These are phyloP conservation scores for Rostrohypoxylon terebratum DNA, from an alignment of 495 filamentous ascomycete genomes.

Conservation along the genomic window DNA sequence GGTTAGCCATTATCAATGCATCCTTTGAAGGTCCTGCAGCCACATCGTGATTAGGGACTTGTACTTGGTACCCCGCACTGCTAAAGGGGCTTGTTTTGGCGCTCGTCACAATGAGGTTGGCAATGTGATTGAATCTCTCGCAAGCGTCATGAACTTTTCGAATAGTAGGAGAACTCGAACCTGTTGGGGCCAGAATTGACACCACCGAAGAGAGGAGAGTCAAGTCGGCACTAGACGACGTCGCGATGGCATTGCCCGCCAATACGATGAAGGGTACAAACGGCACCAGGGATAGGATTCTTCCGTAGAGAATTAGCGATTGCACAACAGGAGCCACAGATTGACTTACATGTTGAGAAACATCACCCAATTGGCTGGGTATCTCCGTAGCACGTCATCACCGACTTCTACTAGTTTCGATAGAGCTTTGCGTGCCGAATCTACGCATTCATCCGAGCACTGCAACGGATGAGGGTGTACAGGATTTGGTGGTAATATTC, in stretches of 20 bases:
- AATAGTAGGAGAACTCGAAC: conserved; percentile 9
- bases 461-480: conserved; percentile 40
- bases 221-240: conserved; percentile 61
- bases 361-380: conserved; percentile 17
- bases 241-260: conserved; percentile 73
- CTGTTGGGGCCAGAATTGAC: conserved; percentile 23
- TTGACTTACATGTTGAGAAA: conserved; percentile 39
- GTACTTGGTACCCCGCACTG: conserved; percentile 3
- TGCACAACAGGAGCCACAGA: neutral
- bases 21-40: neutral
- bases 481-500: conserved; percentile 63
- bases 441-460: conserved; percentile 66
- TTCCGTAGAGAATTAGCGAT: conserved; percentile 13
- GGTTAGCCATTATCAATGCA: neutral
- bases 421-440: conserved; percentile 67
- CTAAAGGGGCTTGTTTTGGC: neutral
- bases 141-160: conserved; percentile 44
- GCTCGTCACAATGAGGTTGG: conserved; percentile 35
- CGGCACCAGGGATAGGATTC: conserved; percentile 59
- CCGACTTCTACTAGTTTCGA: conserved; percentile 48
- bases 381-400: conserved; percentile 6
- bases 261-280: conserved; percentile 77
- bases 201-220: conserved; percentile 33
- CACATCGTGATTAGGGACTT: neutral
- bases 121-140: conserved; percentile 37